These are phyloP conservation scores for Pleurotus giganteus DNA, from an alignment of 768 basidiomycete species.

Conservation along the genomic window DNA sequence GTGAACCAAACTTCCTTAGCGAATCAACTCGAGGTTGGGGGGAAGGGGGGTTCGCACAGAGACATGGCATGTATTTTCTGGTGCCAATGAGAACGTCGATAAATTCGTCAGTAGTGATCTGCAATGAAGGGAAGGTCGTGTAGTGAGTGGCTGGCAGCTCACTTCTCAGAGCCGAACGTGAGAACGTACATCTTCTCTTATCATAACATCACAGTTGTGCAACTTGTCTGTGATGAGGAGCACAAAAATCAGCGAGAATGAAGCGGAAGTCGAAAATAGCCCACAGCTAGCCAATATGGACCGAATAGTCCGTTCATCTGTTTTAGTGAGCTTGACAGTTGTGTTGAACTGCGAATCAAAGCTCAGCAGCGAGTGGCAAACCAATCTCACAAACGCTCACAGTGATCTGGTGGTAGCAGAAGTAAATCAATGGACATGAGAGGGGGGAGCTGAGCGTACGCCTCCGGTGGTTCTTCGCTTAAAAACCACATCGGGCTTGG, in stretches of 20 bases:
- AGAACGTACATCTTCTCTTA: conserved; percentile 85
- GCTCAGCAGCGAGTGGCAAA: neutral
- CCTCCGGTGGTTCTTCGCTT: conserved; percentile 92
- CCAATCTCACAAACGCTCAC: conserved; percentile 22
- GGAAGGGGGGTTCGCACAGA: conserved; percentile 65
- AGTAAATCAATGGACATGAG: neutral
- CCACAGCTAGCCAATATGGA: conserved; percentile 87
- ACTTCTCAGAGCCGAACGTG: neutral
- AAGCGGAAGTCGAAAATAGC: conserved; percentile 19
- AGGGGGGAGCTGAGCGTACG: conserved; percentile 43
- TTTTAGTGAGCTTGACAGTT: conserved; percentile 92
- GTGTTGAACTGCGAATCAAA: conserved; percentile 59
- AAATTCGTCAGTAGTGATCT: conserved; percentile 96
- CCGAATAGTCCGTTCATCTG: conserved; percentile 92
- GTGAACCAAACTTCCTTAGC: conserved; percentile 10
- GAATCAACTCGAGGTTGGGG: neutral
- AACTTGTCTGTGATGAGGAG: conserved; percentile 61
- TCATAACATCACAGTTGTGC: conserved; percentile 97
- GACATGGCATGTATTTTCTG: conserved; percentile 91
- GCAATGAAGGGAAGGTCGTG: conserved; percentile 10
- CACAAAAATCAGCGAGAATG: neutral
- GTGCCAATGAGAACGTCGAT: conserved; percentile 97
- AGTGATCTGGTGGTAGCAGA: conserved; percentile 56
- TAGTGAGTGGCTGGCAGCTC: conserved; percentile 6
- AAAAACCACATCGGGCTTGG: conserved; percentile 91